These are phyloP conservation scores for Rhynchosporium agropyri DNA, from an alignment of 2,329 filamentous ascomycete genomes.

Conservation along the genomic window DNA sequence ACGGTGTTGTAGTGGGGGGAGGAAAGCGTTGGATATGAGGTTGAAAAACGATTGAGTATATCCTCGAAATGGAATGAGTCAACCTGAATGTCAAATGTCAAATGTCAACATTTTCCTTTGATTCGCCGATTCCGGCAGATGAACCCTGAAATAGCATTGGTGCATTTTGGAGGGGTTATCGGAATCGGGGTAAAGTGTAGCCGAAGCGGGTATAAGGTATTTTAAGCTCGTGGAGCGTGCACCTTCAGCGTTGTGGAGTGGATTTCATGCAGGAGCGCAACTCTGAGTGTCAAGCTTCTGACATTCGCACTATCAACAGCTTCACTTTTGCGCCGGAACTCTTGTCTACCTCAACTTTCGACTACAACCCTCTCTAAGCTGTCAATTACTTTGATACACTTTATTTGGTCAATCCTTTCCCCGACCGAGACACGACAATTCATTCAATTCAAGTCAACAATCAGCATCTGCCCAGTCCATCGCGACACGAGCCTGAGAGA, in stretches of 20 bases:
- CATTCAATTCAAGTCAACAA: not conserved
- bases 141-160: not conserved
- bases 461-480: not conserved
- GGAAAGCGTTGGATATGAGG: slow-evolving; percentile 10
- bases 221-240: slow-evolving; percentile 31
- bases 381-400: not conserved
- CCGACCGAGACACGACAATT: slow-evolving; percentile 3
- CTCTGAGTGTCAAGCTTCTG: not conserved
- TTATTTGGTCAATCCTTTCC: not conserved
- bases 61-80: too few relatives aligned
- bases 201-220: not conserved
- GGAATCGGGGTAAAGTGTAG: slow-evolving; percentile 19
- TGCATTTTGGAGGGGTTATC: slow-evolving; percentile 29
- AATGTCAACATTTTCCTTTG: slow-evolving; percentile 23
- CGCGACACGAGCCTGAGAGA: not conserved
- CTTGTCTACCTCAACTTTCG: not conserved
- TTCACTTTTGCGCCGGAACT: slow-evolving; percentile 22
- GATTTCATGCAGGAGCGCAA: not conserved
- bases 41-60: not conserved
- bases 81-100: slow-evolving; percentile 3
- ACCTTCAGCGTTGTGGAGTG: slow-evolving; percentile 1
- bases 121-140: slow-evolving; percentile 22
- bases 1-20: slow-evolving; percentile 17
- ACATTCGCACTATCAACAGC: not conserved
- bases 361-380: not conserved